Evolutionary conservation across 805 yeast species (phyloP).

Genomic region (Zygosaccharomyces bisporus): DNA sequence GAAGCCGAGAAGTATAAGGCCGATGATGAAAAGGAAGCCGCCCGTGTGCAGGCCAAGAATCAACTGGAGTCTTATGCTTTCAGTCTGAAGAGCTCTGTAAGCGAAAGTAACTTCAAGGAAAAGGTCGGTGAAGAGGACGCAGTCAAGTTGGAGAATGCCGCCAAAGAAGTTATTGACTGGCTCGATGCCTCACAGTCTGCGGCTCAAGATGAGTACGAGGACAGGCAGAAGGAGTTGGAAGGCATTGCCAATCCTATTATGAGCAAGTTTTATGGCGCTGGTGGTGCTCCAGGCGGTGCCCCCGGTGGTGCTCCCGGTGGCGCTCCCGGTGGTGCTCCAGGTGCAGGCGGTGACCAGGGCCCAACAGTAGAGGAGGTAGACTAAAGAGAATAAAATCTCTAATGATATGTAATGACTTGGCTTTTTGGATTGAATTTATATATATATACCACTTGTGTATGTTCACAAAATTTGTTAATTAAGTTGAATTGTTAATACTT

Average conservation of each 20-base stretch:
- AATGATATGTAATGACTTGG: neutral
- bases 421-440: neutral
- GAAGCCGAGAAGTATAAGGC: constrained; percentile 98
- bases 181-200: constrained; percentile 92
- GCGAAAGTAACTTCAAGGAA: constrained; percentile 74
- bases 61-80: constrained; percentile 93
- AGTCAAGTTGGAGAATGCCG: constrained; percentile 68
- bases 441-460: no score
- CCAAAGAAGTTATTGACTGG: constrained; percentile 85
- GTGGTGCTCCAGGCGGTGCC: constrained; percentile 72
- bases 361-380: constrained; percentile 84
- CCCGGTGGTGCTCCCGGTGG: constrained; percentile 58
- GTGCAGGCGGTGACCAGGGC: constrained; percentile 45
- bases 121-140: constrained; percentile 69
- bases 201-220: constrained; percentile 84
- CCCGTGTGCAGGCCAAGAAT: constrained; percentile 91
- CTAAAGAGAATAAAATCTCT: constrained; percentile 30
- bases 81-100: constrained; percentile 79
- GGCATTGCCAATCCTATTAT: constrained; percentile 93
- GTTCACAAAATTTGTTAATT: no score
- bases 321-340: constrained; percentile 49
- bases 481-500: no score
- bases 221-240: constrained; percentile 94
- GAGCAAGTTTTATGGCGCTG: constrained; percentile 94
- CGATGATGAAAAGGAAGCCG: constrained; percentile 92